These are phyloP conservation scores for Dacryopinax primogenitus DNA, from an alignment of 768 basidiomycete species.

Conservation along the genomic window DNA sequence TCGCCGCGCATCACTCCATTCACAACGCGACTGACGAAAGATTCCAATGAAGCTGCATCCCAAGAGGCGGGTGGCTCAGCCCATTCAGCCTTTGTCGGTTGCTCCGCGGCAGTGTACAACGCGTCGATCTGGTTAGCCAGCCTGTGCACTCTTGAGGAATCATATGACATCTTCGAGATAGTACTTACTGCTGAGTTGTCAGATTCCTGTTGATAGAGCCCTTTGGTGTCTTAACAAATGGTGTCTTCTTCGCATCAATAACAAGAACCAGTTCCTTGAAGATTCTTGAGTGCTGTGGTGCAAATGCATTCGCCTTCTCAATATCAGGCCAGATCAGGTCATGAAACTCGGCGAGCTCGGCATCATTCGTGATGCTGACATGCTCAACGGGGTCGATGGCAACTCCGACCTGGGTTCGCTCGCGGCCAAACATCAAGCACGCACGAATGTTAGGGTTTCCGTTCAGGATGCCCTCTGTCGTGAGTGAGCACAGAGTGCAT, in stretches of 20 bases:
- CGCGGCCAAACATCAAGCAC: background rate
- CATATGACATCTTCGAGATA: too few relatives aligned
- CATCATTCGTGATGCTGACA: background rate
- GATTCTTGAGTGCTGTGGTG: background rate
- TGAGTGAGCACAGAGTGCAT: background rate
- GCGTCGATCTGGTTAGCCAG: background rate
- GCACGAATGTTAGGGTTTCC: background rate
- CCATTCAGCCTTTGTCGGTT: background rate
- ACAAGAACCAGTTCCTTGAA: background rate
- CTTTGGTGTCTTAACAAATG: background rate
- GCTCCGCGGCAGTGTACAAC: background rate
- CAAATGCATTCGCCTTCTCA: background rate
- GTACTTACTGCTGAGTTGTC: background rate
- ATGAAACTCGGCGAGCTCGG: background rate
- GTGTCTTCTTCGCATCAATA: background rate
- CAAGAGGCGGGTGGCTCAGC: background rate
- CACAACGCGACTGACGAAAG: background rate
- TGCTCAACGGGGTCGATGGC: background rate
- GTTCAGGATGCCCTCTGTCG: background rate
- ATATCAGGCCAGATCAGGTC: background rate
- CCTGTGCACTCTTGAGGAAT: too few relatives aligned
- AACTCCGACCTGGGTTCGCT: background rate
- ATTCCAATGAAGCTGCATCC: background rate
- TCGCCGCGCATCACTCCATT: background rate
- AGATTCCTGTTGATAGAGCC: background rate